Conservation (phyloP, 2,329 filamentous ascomycete genomes). For the Niveomyces coronatus region DNA sequence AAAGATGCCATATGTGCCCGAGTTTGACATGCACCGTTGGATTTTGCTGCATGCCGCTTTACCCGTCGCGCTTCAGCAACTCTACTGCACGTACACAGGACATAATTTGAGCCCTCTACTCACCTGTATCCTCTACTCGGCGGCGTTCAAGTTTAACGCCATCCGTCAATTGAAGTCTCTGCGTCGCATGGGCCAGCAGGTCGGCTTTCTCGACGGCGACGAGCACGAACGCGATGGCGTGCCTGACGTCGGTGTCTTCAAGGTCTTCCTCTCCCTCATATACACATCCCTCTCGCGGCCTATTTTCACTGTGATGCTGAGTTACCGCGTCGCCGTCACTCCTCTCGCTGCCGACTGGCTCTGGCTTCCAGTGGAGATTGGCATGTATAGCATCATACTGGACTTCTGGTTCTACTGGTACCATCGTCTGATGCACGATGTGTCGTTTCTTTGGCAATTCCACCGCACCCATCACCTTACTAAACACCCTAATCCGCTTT, state of each 20-base stretch:
- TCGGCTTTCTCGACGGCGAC: slow-evolving; percentile 32
- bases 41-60: slow-evolving; percentile 25
- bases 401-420: slow-evolving; percentile 31
- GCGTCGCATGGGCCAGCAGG: slow-evolving; percentile 24
- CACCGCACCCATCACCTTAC: slow-evolving; percentile 33
- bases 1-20: slow-evolving; percentile 25
- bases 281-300: slow-evolving; percentile 22
- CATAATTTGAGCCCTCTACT: slow-evolving; percentile 19
- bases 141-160: slow-evolving; percentile 26
- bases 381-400: slow-evolving; percentile 27
- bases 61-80: slow-evolving; percentile 26
- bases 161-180: slow-evolving; percentile 27
- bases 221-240: slow-evolving; percentile 30
- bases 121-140: slow-evolving; percentile 24
- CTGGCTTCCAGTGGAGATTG: slow-evolving; percentile 26
- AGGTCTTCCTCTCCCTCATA: slow-evolving; percentile 22
- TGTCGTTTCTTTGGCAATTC: slow-evolving; percentile 27
- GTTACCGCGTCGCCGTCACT: slow-evolving; percentile 17
- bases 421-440: slow-evolving; percentile 30
- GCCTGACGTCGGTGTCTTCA: slow-evolving; percentile 24
- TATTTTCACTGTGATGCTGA: slow-evolving; percentile 22
- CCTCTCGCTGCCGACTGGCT: slow-evolving; percentile 20
- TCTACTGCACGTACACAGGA: slow-evolving; percentile 20
- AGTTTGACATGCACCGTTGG: slow-evolving; percentile 25
- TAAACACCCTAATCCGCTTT: slow-evolving; percentile 25